phyloP scores from a whole-genome alignment of 768 basidiomycete species.

The Termitomyces sp. region DNA sequence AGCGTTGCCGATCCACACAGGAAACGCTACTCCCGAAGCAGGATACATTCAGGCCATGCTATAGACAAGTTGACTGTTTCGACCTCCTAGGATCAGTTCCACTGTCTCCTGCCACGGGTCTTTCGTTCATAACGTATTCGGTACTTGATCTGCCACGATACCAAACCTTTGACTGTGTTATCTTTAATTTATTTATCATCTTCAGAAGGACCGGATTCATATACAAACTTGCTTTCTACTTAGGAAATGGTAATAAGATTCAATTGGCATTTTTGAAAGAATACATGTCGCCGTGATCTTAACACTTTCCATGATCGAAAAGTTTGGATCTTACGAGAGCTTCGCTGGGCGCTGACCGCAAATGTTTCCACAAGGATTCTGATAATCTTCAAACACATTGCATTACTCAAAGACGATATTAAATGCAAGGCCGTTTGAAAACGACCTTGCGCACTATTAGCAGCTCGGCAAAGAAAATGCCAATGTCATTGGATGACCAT shows the following conservation, averaged over 20 bases:
- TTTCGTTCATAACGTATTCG: background rate
- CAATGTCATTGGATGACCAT: background rate
- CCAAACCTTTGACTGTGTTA: background rate
- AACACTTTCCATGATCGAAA: no score
- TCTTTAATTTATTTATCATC: constrained; percentile 1
- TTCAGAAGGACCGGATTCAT: background rate
- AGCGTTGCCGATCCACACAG: constrained; percentile 35
- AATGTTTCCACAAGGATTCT: background rate
- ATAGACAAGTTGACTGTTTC: constrained; percentile 17
- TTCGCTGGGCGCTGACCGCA: no score
- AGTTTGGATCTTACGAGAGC: no score
- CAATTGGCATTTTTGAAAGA: background rate
- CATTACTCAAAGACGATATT: background rate
- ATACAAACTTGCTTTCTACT: background rate
- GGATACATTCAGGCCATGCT: constrained; percentile 39
- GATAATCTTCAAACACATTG: background rate
- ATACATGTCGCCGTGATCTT: background rate
- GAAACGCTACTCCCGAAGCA: constrained; percentile 31
- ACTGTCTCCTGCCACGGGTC: background rate
- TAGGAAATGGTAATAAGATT: background rate
- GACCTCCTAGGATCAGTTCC: background rate
- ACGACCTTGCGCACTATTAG: no score
- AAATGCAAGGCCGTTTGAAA: no score
- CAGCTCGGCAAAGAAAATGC: background rate
- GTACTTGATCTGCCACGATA: background rate